Percentiles rank a stretch among this genome's conserved stretches.
Evolutionary conservation across 306 rosid genomes (phyloP).

Genomic region (Comarum palustre): DNA sequence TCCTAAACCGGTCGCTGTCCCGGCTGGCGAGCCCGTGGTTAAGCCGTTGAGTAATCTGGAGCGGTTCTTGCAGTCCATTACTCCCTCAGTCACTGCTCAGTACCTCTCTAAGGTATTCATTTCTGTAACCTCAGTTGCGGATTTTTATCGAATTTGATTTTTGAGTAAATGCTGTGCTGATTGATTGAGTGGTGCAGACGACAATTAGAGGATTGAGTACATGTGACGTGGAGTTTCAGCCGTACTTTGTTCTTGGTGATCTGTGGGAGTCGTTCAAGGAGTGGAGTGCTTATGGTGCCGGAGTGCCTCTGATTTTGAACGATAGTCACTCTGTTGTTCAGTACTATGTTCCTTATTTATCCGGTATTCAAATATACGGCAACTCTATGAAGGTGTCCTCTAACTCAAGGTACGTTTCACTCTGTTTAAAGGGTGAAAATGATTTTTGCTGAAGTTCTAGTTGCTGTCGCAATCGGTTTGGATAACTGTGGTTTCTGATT

Average conservation of each 20-base stretch:
- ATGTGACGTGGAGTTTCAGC: conserved; percentile 53
- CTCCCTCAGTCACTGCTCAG: conserved; percentile 66
- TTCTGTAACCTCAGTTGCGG: not conserved
- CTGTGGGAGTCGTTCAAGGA: conserved; percentile 88
- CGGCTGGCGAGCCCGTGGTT: conserved; percentile 31
- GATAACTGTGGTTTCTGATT: not conserved
- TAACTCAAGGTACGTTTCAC: conserved; percentile 49
- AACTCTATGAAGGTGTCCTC: conserved; percentile 40
- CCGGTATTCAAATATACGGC: conserved; percentile 79
- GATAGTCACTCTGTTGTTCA: conserved; percentile 69
- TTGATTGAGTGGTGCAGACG: conserved; percentile 47
- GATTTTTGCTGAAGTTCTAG: not conserved
- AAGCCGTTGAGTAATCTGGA: conserved; percentile 58
- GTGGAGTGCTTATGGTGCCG: conserved; percentile 95
- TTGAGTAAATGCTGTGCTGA: not conserved
- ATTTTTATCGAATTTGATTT: not conserved
- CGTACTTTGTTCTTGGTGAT: conserved; percentile 74
- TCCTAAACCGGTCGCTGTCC: conserved; percentile 29
- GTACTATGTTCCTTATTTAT: conserved; percentile 77
- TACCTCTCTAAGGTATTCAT: conserved; percentile 53
- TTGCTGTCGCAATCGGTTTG: not conserved
- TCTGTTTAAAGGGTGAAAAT: not conserved
- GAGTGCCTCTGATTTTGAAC: conserved; percentile 81
- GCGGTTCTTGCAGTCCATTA: conserved; percentile 63
- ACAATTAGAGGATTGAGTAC: conserved; percentile 43